These are phyloP conservation scores for Suillus bovinus DNA, from an alignment of 768 basidiomycete genomes.

Conservation along the genomic window DNA sequence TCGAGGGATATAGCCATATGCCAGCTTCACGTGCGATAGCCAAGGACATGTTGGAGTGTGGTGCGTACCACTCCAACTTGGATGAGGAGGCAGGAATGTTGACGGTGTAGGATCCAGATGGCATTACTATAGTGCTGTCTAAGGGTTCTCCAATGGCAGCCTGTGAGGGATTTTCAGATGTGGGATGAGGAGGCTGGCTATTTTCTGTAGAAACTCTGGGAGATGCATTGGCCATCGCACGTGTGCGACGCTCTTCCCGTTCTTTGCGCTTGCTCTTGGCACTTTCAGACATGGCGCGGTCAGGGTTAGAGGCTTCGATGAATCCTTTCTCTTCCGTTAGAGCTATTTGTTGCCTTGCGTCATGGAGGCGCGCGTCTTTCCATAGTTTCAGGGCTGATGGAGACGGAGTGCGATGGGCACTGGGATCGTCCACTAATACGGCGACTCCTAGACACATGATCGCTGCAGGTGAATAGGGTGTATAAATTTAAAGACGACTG, in stretches of 20 bases:
- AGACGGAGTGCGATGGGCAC: conserved; percentile 54
- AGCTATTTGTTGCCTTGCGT: conserved; percentile 48
- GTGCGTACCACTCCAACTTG: conserved; percentile 66
- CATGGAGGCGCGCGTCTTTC: conserved; percentile 49
- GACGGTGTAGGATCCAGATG: conserved; percentile 47
- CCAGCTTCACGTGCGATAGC: conserved; percentile 62
- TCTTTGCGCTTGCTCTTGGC: conserved; percentile 73
- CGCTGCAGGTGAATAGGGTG: conserved; percentile 2
- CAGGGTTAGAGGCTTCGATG: conserved; percentile 40
- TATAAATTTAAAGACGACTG: conserved; percentile 17
- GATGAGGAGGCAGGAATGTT: conserved; percentile 66
- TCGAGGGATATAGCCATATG: conserved; percentile 77
- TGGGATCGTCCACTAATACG: conserved; percentile 71
- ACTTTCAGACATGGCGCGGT: conserved; percentile 54
- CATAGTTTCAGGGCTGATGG: conserved; percentile 50
- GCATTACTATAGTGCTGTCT: conserved; percentile 12
- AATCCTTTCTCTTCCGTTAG: conserved; percentile 50
- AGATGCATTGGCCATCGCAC: conserved; percentile 12
- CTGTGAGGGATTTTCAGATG: conserved; percentile 7
- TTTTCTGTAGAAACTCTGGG: conserved; percentile 26
- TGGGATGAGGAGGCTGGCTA: conserved; percentile 9
- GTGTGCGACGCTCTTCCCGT: conserved; percentile 53
- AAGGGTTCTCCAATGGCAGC: background rate
- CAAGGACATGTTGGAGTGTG: conserved; percentile 53
- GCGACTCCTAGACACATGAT: conserved; percentile 59